These are phyloP conservation scores for Ascoidea rubescens DNA, from an alignment of 805 yeast species.

Conservation along the genomic window DNA sequence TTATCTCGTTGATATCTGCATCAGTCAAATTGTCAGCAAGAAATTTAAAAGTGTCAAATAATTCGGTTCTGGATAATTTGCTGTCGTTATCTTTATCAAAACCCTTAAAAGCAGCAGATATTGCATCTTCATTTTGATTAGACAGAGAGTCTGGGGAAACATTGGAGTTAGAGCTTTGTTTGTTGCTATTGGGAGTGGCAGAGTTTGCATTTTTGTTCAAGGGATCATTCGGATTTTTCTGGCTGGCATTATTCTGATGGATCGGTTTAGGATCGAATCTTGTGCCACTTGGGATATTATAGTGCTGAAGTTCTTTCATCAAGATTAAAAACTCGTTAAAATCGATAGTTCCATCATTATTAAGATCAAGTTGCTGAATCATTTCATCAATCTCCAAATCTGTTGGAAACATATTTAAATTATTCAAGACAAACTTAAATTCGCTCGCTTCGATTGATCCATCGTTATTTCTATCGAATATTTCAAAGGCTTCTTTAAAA, in stretches of 20 bases:
- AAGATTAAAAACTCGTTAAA: conserved; percentile 61
- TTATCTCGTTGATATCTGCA: background rate
- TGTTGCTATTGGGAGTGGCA: background rate
- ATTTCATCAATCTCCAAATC: conserved; percentile 96
- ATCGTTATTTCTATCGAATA: conserved; percentile 88
- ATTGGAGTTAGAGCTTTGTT: background rate
- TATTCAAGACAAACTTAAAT: conserved; percentile 89
- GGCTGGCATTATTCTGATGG: no score
- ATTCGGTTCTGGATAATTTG: background rate
- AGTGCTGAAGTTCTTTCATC: background rate
- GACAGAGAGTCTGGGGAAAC: background rate
- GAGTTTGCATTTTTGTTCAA: no score
- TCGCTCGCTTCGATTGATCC: conserved; percentile 96
- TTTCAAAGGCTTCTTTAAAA: conserved; percentile 78
- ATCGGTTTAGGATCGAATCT: no score
- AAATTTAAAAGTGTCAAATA: background rate
- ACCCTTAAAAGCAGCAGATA: background rate
- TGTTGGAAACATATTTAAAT: conserved; percentile 91
- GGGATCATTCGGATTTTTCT: no score
- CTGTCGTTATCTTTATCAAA: background rate
- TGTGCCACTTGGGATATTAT: background rate
- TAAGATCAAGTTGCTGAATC: conserved; percentile 90
- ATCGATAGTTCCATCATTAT: conserved; percentile 94
- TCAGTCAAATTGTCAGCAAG: background rate
- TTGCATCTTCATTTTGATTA: background rate